Evolutionary conservation across 371 early-diverging fungal genomes (phyloP), one percentile per base, ranked within the genome.

Genomic region (Mucor indicus): DNA sequence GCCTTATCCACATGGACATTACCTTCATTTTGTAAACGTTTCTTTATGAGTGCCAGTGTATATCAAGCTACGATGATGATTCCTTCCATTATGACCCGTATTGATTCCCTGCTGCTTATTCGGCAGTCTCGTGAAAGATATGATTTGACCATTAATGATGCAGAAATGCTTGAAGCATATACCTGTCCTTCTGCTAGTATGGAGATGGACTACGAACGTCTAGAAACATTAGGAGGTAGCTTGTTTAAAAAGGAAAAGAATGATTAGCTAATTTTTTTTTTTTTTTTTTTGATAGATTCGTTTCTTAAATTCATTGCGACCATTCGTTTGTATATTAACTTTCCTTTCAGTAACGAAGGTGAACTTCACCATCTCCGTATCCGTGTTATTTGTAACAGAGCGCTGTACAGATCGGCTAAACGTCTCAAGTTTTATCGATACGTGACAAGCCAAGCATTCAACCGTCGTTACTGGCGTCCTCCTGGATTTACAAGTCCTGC

Each of bases 241-340:
- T 43, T 24, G 11, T 1, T 5, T 19, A 16, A 38, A 33, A 33
- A 7, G 29, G 29, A 11, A 27, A 7, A 38, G 12, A 10, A 20
- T n/a, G 10, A 30, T 13, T 12, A 31, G 23, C 38, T 21, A 11
- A 15, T 17, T 31, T 2, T 37, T 24, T 32, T 30, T 40, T 37
- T 5, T 15, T 20, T 19, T 16, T 5, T 6, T 50, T 9, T 1
- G 9, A 11, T 43, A 72, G 99, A 99, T 60, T 84, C 90, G 6
- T 86, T 95, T 49, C 75, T 99, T n/a, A 98, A 98, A 64, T 82
- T 91, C 46, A 67, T 88, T 21, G 75, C 84, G 1, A 83, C 90
- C 0, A 74, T 90, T 22, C 84, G 89, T 39, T 64, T 96, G 8
- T 96, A 89, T 60, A 85, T 83, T 46, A 64, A 74, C 23, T 78